Conservation (phyloP, 1,284 basidiomycete species). For the Moniliophthora roreri region DNA sequence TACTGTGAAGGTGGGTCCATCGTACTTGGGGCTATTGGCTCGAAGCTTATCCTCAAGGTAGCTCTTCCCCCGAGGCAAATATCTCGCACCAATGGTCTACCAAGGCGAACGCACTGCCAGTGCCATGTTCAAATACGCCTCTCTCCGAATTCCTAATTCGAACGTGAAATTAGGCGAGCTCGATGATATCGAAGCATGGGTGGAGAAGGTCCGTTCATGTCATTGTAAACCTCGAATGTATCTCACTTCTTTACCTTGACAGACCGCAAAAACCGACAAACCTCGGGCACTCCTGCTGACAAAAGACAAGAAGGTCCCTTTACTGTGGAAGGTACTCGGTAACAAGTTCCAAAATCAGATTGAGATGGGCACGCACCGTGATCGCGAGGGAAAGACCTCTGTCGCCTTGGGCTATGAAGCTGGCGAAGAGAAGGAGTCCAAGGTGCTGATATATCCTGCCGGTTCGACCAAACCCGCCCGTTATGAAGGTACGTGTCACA, state of each 20-base stretch:
- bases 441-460: slow-evolving; percentile 64
- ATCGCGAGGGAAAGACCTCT: slow-evolving; percentile 61
- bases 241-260: slow-evolving; percentile 1
- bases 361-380: slow-evolving; percentile 67
- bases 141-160: slow-evolving; percentile 61
- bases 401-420: slow-evolving; percentile 51
- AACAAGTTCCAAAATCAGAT: slow-evolving; percentile 73
- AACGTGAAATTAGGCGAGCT: slow-evolving; percentile 62
- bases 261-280: slow-evolving; percentile 43
- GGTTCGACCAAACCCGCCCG: slow-evolving; percentile 52
- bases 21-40: slow-evolving; percentile 8
- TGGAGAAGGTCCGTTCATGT: slow-evolving; percentile 48
- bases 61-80: slow-evolving; percentile 76
- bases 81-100: slow-evolving; percentile 68
- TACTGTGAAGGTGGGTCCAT: slow-evolving; percentile 69
- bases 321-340: slow-evolving; percentile 84
- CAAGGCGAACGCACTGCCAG: slow-evolving; percentile 71
- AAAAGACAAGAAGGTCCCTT: slow-evolving; percentile 75
- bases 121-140: slow-evolving; percentile 77
- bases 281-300: slow-evolving; percentile 76
- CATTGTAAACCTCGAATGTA: not conserved
- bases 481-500: slow-evolving; percentile 53
- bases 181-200: slow-evolving; percentile 61
- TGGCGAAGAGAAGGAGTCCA: slow-evolving; percentile 54
- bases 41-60: slow-evolving; percentile 23